Percentiles rank a stretch among this genome's conserved stretches.
Evolutionary conservation across 768 basidiomycete species (phyloP).

Genomic region (Suillus subaureus): DNA sequence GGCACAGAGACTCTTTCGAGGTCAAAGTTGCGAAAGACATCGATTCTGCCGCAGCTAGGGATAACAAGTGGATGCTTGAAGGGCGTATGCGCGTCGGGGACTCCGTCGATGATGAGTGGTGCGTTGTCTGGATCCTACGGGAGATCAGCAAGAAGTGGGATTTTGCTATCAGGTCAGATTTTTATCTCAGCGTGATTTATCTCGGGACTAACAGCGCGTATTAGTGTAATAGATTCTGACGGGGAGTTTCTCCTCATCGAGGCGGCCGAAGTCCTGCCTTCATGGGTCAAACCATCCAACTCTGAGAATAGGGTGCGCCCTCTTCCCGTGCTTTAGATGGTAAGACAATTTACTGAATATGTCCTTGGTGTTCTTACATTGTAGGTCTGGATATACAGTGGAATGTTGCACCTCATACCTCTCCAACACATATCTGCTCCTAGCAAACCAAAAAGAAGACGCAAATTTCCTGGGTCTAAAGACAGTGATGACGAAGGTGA

Average conservation of each 20-base stretch:
- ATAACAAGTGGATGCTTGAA: constrained; percentile 62
- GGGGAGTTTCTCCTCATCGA: constrained; percentile 97
- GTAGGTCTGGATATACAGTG: constrained; percentile 90
- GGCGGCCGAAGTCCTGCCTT: constrained; percentile 86
- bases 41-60: constrained; percentile 30
- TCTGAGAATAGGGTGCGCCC: constrained; percentile 87
- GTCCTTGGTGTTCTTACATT: constrained; percentile 31
- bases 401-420: constrained; percentile 85
- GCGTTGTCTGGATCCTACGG: constrained; percentile 84
- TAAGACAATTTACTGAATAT: constrained; percentile 36
- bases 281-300: constrained; percentile 91
- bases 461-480: constrained; percentile 42
- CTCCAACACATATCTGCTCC: constrained; percentile 71
- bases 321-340: constrained; percentile 27
- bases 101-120: constrained; percentile 98
- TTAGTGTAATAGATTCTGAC: constrained; percentile 77
- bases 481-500: constrained; percentile 56
- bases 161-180: constrained; percentile 70
- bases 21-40: constrained; percentile 61
- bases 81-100: constrained; percentile 93
- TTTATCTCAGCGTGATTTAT: constrained; percentile 1
- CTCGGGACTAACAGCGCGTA: constrained; percentile 8
- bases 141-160: constrained; percentile 82
- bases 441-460: constrained; percentile 54
- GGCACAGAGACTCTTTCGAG: constrained; percentile 86